phyloP scores from a whole-genome alignment of 495 filamentous ascomycete species.

The Glarea lozoyensis region DNA sequence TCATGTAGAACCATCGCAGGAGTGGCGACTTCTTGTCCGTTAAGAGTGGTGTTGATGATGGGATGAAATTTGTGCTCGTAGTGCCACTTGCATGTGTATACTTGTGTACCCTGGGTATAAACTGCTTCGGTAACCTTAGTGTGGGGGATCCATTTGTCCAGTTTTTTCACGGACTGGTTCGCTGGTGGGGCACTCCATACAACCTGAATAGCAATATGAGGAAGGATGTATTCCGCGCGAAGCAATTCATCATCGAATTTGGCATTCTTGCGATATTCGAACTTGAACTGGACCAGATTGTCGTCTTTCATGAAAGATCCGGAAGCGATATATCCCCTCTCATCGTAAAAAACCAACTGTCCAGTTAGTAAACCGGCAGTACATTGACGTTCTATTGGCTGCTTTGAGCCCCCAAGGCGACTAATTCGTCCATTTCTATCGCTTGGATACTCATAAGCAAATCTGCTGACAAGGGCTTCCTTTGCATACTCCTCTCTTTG shows the following conservation, averaged over 20 bases:
- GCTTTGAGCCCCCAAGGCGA: constrained; percentile 38
- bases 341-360: constrained; percentile 44
- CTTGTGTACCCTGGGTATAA: constrained; percentile 44
- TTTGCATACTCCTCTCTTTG: constrained; percentile 40
- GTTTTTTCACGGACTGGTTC: constrained; percentile 40
- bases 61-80: constrained; percentile 59
- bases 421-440: constrained; percentile 32
- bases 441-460: constrained; percentile 38
- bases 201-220: constrained; percentile 47
- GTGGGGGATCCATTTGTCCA: constrained; percentile 51
- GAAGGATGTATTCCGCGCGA: constrained; percentile 45
- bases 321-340: constrained; percentile 42
- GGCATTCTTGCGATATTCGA: constrained; percentile 48
- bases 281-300: constrained; percentile 47
- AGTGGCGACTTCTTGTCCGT: constrained; percentile 43
- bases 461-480: constrained; percentile 37
- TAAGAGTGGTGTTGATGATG: constrained; percentile 47
- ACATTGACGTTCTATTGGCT: constrained; percentile 25
- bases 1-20: constrained; percentile 52
- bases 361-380: background rate
- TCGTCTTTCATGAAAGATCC: constrained; percentile 47
- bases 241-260: constrained; percentile 49
- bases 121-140: constrained; percentile 50
- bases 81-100: constrained; percentile 47
- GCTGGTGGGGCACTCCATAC: constrained; percentile 50